phyloP scores from a whole-genome alignment of 768 basidiomycete genomes.

The Hericium erinaceus region DNA sequence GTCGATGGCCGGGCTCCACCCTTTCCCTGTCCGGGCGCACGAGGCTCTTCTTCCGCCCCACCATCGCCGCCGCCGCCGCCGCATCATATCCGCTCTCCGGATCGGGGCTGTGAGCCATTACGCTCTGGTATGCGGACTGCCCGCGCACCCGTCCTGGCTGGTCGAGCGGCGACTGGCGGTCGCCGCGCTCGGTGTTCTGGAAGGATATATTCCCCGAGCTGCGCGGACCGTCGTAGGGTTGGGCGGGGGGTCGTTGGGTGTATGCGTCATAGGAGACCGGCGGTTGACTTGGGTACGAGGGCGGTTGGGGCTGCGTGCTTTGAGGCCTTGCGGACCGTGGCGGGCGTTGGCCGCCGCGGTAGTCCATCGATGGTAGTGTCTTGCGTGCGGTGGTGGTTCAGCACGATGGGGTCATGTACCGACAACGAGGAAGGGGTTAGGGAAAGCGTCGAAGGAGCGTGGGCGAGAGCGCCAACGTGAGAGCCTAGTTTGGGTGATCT shows the following conservation, averaged over 20 bases:
- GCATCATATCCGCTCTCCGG: constrained; percentile 18
- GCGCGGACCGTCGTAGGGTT: constrained; percentile 5
- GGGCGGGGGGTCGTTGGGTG: constrained; percentile 9
- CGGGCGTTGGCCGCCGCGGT: constrained; percentile 24
- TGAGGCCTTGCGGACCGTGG: constrained; percentile 26
- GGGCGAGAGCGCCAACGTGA: constrained; percentile 1
- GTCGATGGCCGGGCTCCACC: constrained; percentile 88
- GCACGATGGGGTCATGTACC: constrained; percentile 7
- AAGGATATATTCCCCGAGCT: constrained; percentile 50
- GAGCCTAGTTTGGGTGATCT: neutral
- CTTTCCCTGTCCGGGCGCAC: constrained; percentile 92
- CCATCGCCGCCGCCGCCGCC: constrained; percentile 37
- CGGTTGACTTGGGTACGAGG: constrained; percentile 16
- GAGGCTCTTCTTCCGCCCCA: constrained; percentile 83
- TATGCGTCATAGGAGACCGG: constrained; percentile 15
- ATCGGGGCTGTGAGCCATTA: constrained; percentile 32
- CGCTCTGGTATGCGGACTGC: constrained; percentile 35
- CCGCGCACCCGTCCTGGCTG: constrained; percentile 39
- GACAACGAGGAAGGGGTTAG: constrained; percentile 7
- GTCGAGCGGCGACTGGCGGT: constrained; percentile 51
- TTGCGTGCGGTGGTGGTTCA: neutral
- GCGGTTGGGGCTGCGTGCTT: constrained; percentile 16
- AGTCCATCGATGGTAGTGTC: constrained; percentile 19
- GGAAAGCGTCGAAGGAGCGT: constrained; percentile 19
- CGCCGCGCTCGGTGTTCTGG: constrained; percentile 59